These are phyloP conservation scores for Tillandsia fasciculata DNA, from an alignment of 176 grass and related monocot genomes.

Conservation along the genomic window DNA sequence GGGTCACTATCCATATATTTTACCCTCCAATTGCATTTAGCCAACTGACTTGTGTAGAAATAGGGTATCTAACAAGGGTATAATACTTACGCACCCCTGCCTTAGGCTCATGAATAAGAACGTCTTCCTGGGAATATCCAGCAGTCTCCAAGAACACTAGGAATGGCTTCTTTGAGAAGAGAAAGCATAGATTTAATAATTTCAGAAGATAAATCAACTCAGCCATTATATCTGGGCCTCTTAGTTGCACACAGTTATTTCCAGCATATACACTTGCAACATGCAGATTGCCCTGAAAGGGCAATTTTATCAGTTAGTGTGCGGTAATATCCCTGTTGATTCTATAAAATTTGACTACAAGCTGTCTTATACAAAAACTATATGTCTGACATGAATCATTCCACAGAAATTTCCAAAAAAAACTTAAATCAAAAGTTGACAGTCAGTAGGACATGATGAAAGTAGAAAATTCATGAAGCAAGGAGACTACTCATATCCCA, in stretches of 20 bases:
- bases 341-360: too few species aligned
- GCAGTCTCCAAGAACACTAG: constrained; percentile 63
- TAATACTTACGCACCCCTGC: constrained; percentile 72
- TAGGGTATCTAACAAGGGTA: constrained; percentile 20
- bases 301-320: too few species aligned
- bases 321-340: too few species aligned
- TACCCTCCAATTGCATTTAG: background rate
- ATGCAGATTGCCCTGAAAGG: constrained; percentile 65
- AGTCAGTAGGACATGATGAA: too few species aligned
- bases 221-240: constrained; percentile 58
- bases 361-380: too few species aligned
- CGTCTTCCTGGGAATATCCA: constrained; percentile 66
- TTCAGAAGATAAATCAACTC: constrained; percentile 66
- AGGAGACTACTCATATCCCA: too few species aligned
- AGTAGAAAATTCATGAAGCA: too few species aligned
- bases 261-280: constrained; percentile 74
- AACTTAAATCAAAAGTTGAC: too few species aligned
- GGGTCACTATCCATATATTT: background rate
- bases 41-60: background rate
- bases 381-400: too few species aligned
- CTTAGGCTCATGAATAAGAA: constrained; percentile 87
- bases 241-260: constrained; percentile 59
- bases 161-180: constrained; percentile 94
- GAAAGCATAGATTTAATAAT: constrained; percentile 67
- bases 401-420: too few species aligned